Base-by-base conservation (phyloP, 1,139 yeast genomes). In the Candida frijolesensis region DNA sequence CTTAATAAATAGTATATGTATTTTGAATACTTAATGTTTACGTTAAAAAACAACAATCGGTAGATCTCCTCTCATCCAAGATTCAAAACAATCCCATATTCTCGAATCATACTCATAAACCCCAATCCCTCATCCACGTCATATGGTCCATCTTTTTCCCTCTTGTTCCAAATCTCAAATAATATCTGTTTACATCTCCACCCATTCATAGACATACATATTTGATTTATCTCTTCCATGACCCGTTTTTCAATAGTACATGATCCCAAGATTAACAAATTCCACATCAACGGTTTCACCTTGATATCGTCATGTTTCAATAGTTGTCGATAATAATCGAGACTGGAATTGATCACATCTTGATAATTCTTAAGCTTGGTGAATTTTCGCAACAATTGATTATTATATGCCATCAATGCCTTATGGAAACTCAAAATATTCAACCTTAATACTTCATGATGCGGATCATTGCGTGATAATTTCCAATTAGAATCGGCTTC, bases 161-260 rank as follows among this genome's bases (percentile, higher is more conserved):
- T 61, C 29, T 82, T 61, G 43, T 76, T 69, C 80, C 83, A 79
- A n/a, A 79, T 70, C 56, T 81, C 85, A 54, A 70, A 70, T 52
- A 81, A 64, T 10, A 81, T 67, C 57, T 82, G 86, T 55, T 80
- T 79, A 1, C 79, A 76, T 42, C 84, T 65, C 86, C 86, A 82
- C 54, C 75, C 74, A 43, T 80, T 38, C 16, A 38, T 78, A 18
- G 64, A 47, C 18, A 52, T 15, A 43, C 30, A 9, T 5, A 34
- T 22, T 19, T 33, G 18, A n/a, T n/a, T 30, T 4, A 32, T 33
- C n/a, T 16, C 33, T 12, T 18, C 9, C 29, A 42, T 62, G 41
- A 65, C 62, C 37, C 64, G 57, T 15, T 16, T 45, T 46, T 51
- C 54, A 12, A 52, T 50, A 34, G 51, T 54, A 50, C 79, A 83